These are phyloP conservation scores for Thielaviopsis ethacetica DNA, from an alignment of 2,329 filamentous ascomycete genomes.

Conservation along the genomic window DNA sequence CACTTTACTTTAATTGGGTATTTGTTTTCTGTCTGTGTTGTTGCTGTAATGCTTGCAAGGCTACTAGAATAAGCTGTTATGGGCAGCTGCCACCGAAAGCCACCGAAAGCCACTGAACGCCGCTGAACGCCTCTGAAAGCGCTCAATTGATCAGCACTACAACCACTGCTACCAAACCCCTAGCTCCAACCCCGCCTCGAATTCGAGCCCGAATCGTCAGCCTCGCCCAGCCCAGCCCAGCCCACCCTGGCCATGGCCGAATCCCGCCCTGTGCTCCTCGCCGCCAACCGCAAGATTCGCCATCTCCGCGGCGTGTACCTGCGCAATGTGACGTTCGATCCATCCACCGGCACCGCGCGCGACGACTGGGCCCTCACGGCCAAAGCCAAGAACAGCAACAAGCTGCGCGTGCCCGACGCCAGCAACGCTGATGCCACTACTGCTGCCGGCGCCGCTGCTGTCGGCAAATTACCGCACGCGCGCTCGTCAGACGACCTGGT, in stretches of 20 bases:
- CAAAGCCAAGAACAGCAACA: conserved; percentile 31
- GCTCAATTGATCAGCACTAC: neutral
- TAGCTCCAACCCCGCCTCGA: neutral
- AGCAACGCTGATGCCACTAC: no score
- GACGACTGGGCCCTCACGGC: conserved; percentile 63
- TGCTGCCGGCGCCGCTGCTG: no score
- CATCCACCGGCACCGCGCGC: conserved; percentile 41
- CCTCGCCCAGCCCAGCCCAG: neutral
- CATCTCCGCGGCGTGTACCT: conserved; percentile 77
- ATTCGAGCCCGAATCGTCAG: neutral
- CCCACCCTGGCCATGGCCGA: conserved; percentile 10
- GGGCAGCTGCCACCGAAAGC: neutral
- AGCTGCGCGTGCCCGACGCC: conserved; percentile 24
- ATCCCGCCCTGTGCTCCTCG: conserved; percentile 34
- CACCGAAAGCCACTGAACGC: neutral
- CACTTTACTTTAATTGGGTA: neutral
- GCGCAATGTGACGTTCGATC: conserved; percentile 62
- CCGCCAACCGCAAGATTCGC: conserved; percentile 73
- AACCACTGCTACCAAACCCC: no score
- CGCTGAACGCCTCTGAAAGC: neutral
- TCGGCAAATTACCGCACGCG: conserved; percentile 35
- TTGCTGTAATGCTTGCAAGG: neutral
- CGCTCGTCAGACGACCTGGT: conserved; percentile 32
- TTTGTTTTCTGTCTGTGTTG: neutral
- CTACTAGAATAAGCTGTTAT: neutral